Evolutionary conservation across 2,329 filamentous ascomycete species (phyloP).

Genomic region (Monilinia aucupariae): DNA sequence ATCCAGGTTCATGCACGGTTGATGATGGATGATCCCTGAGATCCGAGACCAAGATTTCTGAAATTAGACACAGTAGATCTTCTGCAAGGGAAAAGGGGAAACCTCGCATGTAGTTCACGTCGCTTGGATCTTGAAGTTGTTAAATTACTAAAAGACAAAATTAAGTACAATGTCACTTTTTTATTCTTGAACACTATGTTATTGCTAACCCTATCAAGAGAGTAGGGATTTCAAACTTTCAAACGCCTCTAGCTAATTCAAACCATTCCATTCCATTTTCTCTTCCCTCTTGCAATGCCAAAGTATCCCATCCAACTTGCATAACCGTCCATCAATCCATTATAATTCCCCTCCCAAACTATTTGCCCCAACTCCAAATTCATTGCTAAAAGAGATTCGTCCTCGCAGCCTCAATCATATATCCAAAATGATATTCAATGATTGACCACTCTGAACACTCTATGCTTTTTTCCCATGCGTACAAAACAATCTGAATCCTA

Average conservation of each 20-base stretch:
- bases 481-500: neutral
- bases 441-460: neutral
- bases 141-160: neutral
- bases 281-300: slow-evolving; percentile 8
- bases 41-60: neutral
- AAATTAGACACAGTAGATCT: neutral
- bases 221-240: neutral
- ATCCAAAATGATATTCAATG: slow-evolving; percentile 14
- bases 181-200: neutral
- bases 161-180: neutral
- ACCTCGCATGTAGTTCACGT: neutral
- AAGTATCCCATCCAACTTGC: neutral
- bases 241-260: slow-evolving; percentile 8
- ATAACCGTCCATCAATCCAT: neutral
- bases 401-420: slow-evolving; percentile 1
- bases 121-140: neutral
- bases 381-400: slow-evolving; percentile 1
- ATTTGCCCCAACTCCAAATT: slow-evolving; percentile 1
- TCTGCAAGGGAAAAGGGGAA: neutral
- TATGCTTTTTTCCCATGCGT: neutral
- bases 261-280: slow-evolving; percentile 3
- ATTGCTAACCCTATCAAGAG: neutral
- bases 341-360: slow-evolving; percentile 2
- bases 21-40: neutral
- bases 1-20: neutral